These are phyloP conservation scores for Phaseolus coccineus DNA, from an alignment of 331 rosid genomes.

Conservation along the genomic window DNA sequence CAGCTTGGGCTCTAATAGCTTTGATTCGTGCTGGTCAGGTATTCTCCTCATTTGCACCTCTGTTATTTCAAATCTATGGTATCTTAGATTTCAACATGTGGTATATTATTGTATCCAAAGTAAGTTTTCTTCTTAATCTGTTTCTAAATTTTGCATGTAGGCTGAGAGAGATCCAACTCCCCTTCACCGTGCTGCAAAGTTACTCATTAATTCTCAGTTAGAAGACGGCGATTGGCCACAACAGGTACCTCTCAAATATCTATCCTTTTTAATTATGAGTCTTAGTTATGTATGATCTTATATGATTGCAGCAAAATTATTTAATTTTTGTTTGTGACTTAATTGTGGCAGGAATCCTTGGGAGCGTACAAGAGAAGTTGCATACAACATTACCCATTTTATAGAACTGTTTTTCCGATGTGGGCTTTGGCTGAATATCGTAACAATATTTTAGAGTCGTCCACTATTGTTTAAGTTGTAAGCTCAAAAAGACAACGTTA, in stretches of 20 bases:
- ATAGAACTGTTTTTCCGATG: conserved; percentile 52
- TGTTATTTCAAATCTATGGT: no score
- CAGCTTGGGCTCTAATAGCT: conserved; percentile 81
- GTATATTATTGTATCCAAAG: neutral
- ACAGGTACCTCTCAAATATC: conserved; percentile 35
- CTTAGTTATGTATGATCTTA: no score
- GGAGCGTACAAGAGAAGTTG: neutral
- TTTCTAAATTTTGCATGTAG: conserved; percentile 31
- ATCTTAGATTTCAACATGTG: neutral
- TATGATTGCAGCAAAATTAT: no score
- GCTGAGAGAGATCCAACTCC: conserved; percentile 65
- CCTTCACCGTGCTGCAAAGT: conserved; percentile 65
- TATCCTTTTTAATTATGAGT: neutral
- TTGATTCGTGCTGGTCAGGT: conserved; percentile 69
- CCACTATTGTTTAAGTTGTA: neutral
- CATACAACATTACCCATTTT: conserved; percentile 51
- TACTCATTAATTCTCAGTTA: conserved; percentile 57
- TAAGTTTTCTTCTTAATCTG: neutral
- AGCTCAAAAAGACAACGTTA: neutral
- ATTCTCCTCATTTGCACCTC: neutral
- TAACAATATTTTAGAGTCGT: conserved; percentile 36
- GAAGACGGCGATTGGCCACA: conserved; percentile 59
- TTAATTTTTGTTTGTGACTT: no score
- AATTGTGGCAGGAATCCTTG: no score
- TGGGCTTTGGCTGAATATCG: conserved; percentile 68